Evolutionary conservation across 2,329 filamentous ascomycete genomes (phyloP), one percentile per base, ranked within the genome.

Genomic region (Fusarium miscanthi): DNA sequence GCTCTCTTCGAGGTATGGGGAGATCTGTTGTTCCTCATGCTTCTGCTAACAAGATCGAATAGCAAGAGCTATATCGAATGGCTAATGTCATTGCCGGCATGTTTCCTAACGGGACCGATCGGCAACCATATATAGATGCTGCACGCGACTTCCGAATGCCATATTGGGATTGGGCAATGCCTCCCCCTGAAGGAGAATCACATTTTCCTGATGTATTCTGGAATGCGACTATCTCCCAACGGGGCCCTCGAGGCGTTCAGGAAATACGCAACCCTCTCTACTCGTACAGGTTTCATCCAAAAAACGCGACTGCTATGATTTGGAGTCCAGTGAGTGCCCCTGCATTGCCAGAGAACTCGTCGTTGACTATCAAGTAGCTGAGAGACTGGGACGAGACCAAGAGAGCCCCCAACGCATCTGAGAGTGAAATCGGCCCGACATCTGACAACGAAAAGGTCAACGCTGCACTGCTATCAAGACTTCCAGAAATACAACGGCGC

Each of bases 371-470:
- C 4, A 19, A 3, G 14, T 58, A 91, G 88, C 88, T 91, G 72
- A 87, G 87, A 68, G 75, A 81, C 31, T 93, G 89, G 88, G 82
- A 83, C 13, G 84, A 87, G 63, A 93, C 91, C 2, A 85, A 91
- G 67, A 85, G 91, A 66, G 84, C 87, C 69, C 85, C 92, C 13
- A 77, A 83, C 31, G 76, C 69, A 9, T 76, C 73, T 5, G 63
- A 78, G 38, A 82, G 78, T 48, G 46, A 76, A 11, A 62, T 58
- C 1, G 68, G 76, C 11, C 81, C 81, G 4, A 76, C 80, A 14
- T 92, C 91, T n/a, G 87, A 90, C 74, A 90, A 93, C 71, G 82
- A 87, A 8, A 80, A 85, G 25, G 86, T 92, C 35, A 87, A 85
- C 17, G 76, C 83, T 17, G 84, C 86, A 2, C 74, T 83, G 27